phyloP scores from a whole-genome alignment of 2,329 filamentous ascomycete species.

The Penicillium sp. region DNA sequence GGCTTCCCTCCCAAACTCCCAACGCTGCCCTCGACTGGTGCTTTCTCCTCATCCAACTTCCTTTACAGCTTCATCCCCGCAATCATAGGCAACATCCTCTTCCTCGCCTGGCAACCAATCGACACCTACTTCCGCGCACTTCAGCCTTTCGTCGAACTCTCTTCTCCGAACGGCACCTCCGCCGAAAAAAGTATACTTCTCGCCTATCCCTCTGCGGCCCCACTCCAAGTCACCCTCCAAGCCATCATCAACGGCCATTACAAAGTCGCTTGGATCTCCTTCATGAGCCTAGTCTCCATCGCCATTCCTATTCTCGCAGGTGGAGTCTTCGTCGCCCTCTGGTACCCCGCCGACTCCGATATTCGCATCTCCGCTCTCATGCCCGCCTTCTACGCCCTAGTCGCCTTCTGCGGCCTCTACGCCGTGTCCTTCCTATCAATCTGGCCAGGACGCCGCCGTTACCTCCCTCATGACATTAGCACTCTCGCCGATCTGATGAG shows the following conservation, averaged over 20 bases:
- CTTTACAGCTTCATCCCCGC: constrained; percentile 68
- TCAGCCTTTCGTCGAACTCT: constrained; percentile 57
- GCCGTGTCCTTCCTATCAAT: constrained; percentile 61
- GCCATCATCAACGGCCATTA: constrained; percentile 57
- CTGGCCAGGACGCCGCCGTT: constrained; percentile 59
- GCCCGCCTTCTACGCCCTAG: constrained; percentile 69
- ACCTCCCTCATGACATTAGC: constrained; percentile 70
- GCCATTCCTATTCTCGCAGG: constrained; percentile 59
- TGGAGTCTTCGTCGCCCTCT: constrained; percentile 62
- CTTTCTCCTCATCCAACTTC: constrained; percentile 85
- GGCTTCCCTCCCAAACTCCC: constrained; percentile 71
- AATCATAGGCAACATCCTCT: constrained; percentile 57
- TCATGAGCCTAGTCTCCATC: constrained; percentile 52
- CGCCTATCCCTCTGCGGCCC: constrained; percentile 55
- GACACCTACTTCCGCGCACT: constrained; percentile 61
- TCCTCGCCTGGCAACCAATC: constrained; percentile 59
- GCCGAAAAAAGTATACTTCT: constrained; percentile 58
- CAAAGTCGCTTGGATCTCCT: constrained; percentile 56
- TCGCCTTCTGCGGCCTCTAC: constrained; percentile 70
- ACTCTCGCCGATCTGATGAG: constrained; percentile 74
- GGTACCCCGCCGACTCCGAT: constrained; percentile 47
- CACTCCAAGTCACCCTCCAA: constrained; percentile 52
- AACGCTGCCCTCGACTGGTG: constrained; percentile 58
- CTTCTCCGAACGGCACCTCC: constrained; percentile 50
- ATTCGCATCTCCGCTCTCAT: constrained; percentile 69